phyloP scores from a whole-genome alignment of 2,329 filamentous ascomycete species.

The Bipolaris gigantea region DNA sequence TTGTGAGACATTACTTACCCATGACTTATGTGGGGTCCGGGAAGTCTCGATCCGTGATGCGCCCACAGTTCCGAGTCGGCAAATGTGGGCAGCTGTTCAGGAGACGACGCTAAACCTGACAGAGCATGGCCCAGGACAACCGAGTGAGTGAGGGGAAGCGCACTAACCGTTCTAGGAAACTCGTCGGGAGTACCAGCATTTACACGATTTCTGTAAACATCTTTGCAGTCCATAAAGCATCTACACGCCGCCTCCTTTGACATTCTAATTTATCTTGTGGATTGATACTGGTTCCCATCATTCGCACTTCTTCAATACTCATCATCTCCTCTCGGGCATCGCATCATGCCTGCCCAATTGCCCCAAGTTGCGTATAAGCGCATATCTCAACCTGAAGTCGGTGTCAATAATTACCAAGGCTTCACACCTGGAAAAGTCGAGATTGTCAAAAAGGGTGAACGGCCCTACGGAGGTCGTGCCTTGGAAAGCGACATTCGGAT shows the following conservation, averaged over 20 bases:
- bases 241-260: background rate
- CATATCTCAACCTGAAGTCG: constrained; percentile 42
- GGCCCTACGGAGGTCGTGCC: constrained; percentile 41
- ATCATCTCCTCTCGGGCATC: background rate
- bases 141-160: background rate
- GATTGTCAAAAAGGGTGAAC: constrained; percentile 45
- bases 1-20: background rate
- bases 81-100: constrained; percentile 1
- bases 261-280: too few relatives aligned
- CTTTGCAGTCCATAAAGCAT: background rate
- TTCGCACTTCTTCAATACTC: background rate
- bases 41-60: background rate
- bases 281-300: background rate
- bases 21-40: background rate
- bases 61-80: background rate
- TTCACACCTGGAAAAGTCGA: constrained; percentile 47
- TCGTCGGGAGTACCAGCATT: background rate
- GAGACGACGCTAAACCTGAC: background rate
- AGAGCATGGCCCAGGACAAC: background rate
- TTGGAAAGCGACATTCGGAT: constrained; percentile 46
- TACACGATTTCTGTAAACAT: background rate
- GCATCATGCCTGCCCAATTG: constrained; percentile 32
- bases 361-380: constrained; percentile 36
- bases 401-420: constrained; percentile 48
- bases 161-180: background rate